Conservation (phyloP, 164 flowering plant species). For the Stephania cephalantha region DNA sequence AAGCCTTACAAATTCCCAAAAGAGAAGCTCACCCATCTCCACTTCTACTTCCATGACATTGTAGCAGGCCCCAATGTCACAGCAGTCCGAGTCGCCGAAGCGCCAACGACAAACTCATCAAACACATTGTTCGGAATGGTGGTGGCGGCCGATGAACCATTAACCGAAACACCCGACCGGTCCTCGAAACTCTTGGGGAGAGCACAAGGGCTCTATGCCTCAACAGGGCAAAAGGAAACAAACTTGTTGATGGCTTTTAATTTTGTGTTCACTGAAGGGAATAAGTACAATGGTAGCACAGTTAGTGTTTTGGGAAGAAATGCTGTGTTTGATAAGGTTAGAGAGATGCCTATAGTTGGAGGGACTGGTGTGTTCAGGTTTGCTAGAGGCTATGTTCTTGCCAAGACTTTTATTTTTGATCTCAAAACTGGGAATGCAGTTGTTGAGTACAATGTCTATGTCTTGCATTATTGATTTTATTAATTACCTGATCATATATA, state of each 20-base stretch:
- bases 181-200: neutral
- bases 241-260: conserved; percentile 25
- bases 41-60: conserved; percentile 35
- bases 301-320: conserved; percentile 28
- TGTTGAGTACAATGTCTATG: conserved; percentile 19
- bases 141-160: neutral
- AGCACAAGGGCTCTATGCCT: conserved; percentile 28
- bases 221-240: conserved; percentile 5
- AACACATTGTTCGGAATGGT: conserved; percentile 18
- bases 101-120: conserved; percentile 11
- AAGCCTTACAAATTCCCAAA: no score
- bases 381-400: conserved; percentile 26
- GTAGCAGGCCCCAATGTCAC: conserved; percentile 24
- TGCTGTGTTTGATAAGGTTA: conserved; percentile 13
- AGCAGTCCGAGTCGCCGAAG: conserved; percentile 20
- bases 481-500: no score
- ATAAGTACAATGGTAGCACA: conserved; percentile 27
- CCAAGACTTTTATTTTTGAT: conserved; percentile 12
- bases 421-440: conserved; percentile 13
- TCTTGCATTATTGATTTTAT: conserved; percentile 19
- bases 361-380: conserved; percentile 31
- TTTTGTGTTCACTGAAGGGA: conserved; percentile 18
- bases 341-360: conserved; percentile 34
- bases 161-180: neutral
- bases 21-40: conserved; percentile 31